These are phyloP conservation scores for Chrysosporium keratinophilum DNA, from an alignment of 2,329 filamentous ascomycete species.

Conservation along the genomic window DNA sequence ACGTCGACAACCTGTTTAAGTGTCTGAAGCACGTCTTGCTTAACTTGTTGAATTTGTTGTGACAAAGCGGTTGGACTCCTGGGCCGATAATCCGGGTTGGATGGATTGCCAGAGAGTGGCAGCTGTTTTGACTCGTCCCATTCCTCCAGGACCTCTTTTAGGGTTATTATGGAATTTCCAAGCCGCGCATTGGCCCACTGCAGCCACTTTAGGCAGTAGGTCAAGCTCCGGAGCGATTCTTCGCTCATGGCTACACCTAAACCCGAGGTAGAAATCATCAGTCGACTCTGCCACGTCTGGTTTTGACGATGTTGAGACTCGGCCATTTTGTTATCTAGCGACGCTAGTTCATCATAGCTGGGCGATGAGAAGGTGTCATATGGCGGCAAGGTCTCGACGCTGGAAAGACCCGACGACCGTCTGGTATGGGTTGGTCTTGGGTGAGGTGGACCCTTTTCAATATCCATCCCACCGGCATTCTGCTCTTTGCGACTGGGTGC, in stretches of 20 bases:
- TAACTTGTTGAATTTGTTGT: slow-evolving; percentile 53
- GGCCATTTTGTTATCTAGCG: slow-evolving; percentile 24
- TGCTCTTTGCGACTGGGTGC: slow-evolving; percentile 27
- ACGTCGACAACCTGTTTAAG: slow-evolving; percentile 72
- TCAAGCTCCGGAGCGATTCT: slow-evolving; percentile 71
- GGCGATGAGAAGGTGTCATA: slow-evolving; percentile 72
- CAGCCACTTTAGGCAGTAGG: slow-evolving; percentile 72
- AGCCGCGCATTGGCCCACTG: slow-evolving; percentile 74
- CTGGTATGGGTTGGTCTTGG: slow-evolving; percentile 29
- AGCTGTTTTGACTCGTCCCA: slow-evolving; percentile 49
- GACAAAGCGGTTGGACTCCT: slow-evolving; percentile 40
- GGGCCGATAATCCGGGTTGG: slow-evolving; percentile 18
- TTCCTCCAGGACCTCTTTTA: slow-evolving; percentile 68
- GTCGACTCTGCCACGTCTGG: slow-evolving; percentile 62
- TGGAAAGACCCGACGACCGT: slow-evolving; percentile 55
- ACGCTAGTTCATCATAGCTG: slow-evolving; percentile 55
- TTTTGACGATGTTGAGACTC: slow-evolving; percentile 22
- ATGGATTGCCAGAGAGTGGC: slow-evolving; percentile 17
- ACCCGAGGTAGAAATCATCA: slow-evolving; percentile 84
- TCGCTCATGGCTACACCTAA: slow-evolving; percentile 86
- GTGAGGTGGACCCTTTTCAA: slow-evolving; percentile 35
- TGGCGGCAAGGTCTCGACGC: slow-evolving; percentile 65
- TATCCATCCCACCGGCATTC: slow-evolving; percentile 38
- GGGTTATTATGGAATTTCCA: slow-evolving; percentile 59
- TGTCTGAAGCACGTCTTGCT: slow-evolving; percentile 62